Conservation (phyloP, 768 basidiomycete species). For the Phylloporus rhodoxanthus region DNA sequence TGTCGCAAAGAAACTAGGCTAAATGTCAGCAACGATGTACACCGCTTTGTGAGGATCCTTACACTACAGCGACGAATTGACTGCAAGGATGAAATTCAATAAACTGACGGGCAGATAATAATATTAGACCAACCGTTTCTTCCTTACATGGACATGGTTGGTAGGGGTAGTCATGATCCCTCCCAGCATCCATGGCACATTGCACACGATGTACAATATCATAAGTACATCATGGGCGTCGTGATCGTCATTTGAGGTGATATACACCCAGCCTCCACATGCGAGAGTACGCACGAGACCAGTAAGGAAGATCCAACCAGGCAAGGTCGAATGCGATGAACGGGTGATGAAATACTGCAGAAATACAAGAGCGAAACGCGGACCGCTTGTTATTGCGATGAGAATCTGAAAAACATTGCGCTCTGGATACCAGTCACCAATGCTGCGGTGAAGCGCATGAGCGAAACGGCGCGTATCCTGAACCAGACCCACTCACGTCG, state of each 20-base stretch:
- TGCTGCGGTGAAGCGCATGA: slow-evolving; percentile 39
- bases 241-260: slow-evolving; percentile 81
- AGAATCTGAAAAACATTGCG: slow-evolving; percentile 80
- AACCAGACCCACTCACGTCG: slow-evolving; percentile 48
- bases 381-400: slow-evolving; percentile 84
- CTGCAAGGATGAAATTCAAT: slow-evolving; percentile 30
- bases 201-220: slow-evolving; percentile 80
- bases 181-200: slow-evolving; percentile 86
- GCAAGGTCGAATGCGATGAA: slow-evolving; percentile 36
- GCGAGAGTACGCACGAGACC: slow-evolving; percentile 71
- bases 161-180: slow-evolving; percentile 52
- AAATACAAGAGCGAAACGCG: slow-evolving; percentile 62
- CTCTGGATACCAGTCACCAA: slow-evolving; percentile 90
- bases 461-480: not conserved
- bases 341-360: slow-evolving; percentile 59
- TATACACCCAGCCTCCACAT: slow-evolving; percentile 90
- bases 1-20: slow-evolving; percentile 59
- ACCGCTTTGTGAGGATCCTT: not conserved
- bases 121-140: slow-evolving; percentile 43
- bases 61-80: slow-evolving; percentile 48
- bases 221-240: slow-evolving; percentile 83
- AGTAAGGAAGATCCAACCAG: slow-evolving; percentile 48
- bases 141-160: slow-evolving; percentile 35
- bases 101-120: not conserved
- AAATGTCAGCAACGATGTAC: slow-evolving; percentile 2